Conservation (phyloP, 2,329 filamentous ascomycete species). For the Aspergillus glaucus region DNA sequence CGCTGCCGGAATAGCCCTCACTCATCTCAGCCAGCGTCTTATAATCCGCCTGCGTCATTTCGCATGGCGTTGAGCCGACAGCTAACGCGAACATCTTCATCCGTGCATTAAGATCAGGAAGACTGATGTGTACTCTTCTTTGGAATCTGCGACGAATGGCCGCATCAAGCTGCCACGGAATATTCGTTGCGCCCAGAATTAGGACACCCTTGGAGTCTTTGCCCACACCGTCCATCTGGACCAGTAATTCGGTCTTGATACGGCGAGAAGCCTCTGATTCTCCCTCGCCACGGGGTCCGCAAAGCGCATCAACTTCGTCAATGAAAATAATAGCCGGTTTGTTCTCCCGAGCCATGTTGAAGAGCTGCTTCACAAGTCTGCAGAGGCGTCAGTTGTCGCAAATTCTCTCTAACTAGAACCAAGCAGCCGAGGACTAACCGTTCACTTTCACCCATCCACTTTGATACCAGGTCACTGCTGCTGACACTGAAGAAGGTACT, state of each 20-base stretch:
- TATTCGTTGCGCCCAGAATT: slow-evolving; percentile 94
- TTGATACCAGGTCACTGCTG: slow-evolving; percentile 93
- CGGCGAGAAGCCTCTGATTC: slow-evolving; percentile 95
- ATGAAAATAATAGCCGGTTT: slow-evolving; percentile 98
- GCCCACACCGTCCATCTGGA: slow-evolving; percentile 98
- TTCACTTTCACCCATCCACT: slow-evolving; percentile 99
- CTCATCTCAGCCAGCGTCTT: slow-evolving; percentile 71
- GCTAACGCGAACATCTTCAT: slow-evolving; percentile 94
- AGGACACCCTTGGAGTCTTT: slow-evolving; percentile 91
- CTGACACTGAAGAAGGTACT: slow-evolving; percentile 99
- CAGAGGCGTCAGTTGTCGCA: background rate
- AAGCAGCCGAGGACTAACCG: slow-evolving; percentile 50
- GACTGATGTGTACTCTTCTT: slow-evolving; percentile 85
- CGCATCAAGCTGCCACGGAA: slow-evolving; percentile 95
- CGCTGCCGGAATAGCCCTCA: slow-evolving; percentile 91
- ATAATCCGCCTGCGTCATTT: slow-evolving; percentile 71
- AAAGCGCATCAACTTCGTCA: slow-evolving; percentile 94
- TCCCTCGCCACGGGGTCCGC: slow-evolving; percentile 85
- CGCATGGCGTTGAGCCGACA: slow-evolving; percentile 87
- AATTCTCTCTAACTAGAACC: no score
- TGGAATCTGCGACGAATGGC: slow-evolving; percentile 96
- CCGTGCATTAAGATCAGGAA: slow-evolving; percentile 79
- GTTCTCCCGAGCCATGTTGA: slow-evolving; percentile 96
- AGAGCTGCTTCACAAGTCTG: slow-evolving; percentile 91
- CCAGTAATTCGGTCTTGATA: slow-evolving; percentile 97